Conservation (phyloP, 768 basidiomycete genomes). For the Sarcodon sp. region DNA sequence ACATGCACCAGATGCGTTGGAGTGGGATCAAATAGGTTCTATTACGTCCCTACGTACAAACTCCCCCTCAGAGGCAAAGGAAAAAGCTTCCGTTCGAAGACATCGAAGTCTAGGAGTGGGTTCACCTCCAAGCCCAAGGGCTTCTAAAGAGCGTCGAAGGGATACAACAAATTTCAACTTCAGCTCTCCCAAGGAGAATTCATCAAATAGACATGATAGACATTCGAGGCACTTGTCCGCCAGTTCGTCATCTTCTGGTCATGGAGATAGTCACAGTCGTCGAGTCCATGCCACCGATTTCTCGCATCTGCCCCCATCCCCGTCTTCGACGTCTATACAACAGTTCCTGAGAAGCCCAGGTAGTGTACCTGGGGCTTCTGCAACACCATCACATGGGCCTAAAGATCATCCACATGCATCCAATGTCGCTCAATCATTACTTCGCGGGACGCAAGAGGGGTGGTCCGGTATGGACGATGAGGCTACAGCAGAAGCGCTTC, state of each 20-base stretch:
- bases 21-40: conserved; percentile 57
- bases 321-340: conserved; percentile 81
- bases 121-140: conserved; percentile 29
- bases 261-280: conserved; percentile 34
- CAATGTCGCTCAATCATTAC: conserved; percentile 73
- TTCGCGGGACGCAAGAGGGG: conserved; percentile 81
- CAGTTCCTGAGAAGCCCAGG: conserved; percentile 52
- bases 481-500: conserved; percentile 79
- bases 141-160: conserved; percentile 23
- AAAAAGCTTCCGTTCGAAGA: conserved; percentile 40
- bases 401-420: conserved; percentile 27
- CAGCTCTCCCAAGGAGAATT: background rate
- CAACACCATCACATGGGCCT: conserved; percentile 27
- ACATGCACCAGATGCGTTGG: conserved; percentile 74
- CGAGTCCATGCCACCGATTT: conserved; percentile 67
- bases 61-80: conserved; percentile 25
- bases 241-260: conserved; percentile 53
- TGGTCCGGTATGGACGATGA: conserved; percentile 85
- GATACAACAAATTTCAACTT: conserved; percentile 17
- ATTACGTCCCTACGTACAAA: conserved; percentile 36
- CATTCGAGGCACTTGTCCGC: conserved; percentile 60
- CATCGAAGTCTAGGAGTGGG: conserved; percentile 62
- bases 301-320: conserved; percentile 84
- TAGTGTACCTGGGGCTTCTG: conserved; percentile 23
- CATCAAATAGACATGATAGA: conserved; percentile 5